Evolutionary conservation across 2,329 filamentous ascomycete genomes (phyloP).

Genomic region (Aureobasidium sp.): DNA sequence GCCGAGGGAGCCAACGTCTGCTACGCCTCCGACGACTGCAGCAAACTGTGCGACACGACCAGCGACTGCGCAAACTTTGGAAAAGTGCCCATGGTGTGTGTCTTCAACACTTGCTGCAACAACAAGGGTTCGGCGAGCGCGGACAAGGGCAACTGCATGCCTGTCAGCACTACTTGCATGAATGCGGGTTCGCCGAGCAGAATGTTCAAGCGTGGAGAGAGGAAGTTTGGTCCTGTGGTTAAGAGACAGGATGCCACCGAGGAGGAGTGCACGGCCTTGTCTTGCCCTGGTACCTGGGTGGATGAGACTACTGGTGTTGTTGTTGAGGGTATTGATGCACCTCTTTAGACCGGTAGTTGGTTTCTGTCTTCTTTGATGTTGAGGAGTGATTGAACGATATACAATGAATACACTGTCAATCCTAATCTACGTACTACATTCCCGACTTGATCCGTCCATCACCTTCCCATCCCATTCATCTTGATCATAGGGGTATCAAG

Average conservation of each 20-base stretch:
- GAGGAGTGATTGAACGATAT: too few relatives aligned
- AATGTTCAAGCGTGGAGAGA: not conserved
- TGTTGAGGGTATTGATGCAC: constrained; percentile 20
- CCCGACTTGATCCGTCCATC: too few relatives aligned
- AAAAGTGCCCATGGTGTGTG: not conserved
- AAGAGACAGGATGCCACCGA: not conserved
- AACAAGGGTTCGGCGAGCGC: not conserved
- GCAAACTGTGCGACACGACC: not conserved
- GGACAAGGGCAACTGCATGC: not conserved
- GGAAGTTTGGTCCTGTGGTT: not conserved
- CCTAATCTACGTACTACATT: too few relatives aligned
- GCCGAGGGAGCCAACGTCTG: not conserved
- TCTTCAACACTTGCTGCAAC: not conserved
- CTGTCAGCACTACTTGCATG: not conserved
- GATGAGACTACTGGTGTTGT: not conserved
- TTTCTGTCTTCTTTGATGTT: too few relatives aligned
- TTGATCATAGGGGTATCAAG: too few relatives aligned
- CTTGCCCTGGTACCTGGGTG: not conserved
- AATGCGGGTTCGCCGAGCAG: not conserved
- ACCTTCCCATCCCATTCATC: too few relatives aligned
- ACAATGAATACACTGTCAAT: too few relatives aligned
- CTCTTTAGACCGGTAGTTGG: constrained; percentile 43
- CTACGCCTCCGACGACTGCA: not conserved
- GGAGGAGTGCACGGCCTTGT: not conserved
- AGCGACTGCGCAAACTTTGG: not conserved